These are phyloP conservation scores for Euphorbia celastroides DNA, from an alignment of 441 rosid genomes.

Conservation along the genomic window DNA sequence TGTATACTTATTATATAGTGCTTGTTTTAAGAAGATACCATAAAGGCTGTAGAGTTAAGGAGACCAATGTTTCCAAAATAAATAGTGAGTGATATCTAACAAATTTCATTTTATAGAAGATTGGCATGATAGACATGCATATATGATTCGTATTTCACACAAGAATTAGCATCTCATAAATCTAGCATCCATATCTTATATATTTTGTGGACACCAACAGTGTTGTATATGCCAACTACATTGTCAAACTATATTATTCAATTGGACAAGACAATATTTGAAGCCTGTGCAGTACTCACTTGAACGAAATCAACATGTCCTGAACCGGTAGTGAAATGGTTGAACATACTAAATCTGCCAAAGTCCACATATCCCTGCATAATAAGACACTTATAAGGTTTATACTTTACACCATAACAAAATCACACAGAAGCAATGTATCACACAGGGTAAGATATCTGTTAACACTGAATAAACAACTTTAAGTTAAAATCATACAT, in stretches of 20 bases:
- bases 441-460: no score
- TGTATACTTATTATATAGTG: no score
- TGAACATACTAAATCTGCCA: conserved; percentile 60
- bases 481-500: no score
- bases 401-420: not conserved
- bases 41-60: no score
- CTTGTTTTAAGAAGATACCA: not conserved
- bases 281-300: conserved; percentile 36
- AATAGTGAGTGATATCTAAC: not conserved
- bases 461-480: not conserved
- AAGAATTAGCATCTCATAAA: not conserved
- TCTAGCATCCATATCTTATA: no score
- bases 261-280: conserved; percentile 6
- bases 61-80: not conserved
- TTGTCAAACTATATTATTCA: not conserved
- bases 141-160: no score
- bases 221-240: no score
- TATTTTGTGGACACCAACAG: no score
- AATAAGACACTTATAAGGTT: conserved; percentile 2
- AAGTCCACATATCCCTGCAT: conserved; percentile 87
- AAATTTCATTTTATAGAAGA: not conserved
- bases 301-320: conserved; percentile 63
- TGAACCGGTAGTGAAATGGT: conserved; percentile 58
- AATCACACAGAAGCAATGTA: not conserved
- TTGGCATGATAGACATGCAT: not conserved